phyloP scores from a whole-genome alignment of 768 basidiomycete species.

The Serendipita sp. region DNA sequence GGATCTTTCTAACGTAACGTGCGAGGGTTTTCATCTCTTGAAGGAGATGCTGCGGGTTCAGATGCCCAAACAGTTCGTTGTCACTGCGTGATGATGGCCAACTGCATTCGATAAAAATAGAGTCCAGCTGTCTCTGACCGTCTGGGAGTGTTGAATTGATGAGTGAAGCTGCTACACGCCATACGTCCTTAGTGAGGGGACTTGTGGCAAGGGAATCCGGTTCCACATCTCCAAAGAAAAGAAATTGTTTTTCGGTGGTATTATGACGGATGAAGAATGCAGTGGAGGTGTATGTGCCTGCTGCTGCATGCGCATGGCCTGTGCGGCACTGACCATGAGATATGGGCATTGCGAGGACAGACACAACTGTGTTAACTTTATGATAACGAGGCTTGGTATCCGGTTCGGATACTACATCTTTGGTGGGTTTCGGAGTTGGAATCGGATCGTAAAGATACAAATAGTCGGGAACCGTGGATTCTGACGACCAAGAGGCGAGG shows the following conservation, averaged over 20 bases:
- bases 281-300: constrained; percentile 47
- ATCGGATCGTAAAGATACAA: constrained; percentile 52
- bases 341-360: constrained; percentile 50
- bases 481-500: constrained; percentile 57
- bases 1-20: constrained; percentile 32
- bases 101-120: constrained; percentile 94
- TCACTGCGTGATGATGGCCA: constrained; percentile 58
- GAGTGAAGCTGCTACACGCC: constrained; percentile 66
- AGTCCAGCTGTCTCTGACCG: constrained; percentile 37
- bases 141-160: constrained; percentile 22
- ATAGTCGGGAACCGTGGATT: constrained; percentile 30
- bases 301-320: constrained; percentile 19
- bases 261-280: constrained; percentile 71
- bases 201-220: constrained; percentile 54
- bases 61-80: constrained; percentile 65
- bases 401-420: constrained; percentile 24
- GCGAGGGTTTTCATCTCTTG: constrained; percentile 61
- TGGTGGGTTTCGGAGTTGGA: not conserved
- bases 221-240: constrained; percentile 93
- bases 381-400: constrained; percentile 36
- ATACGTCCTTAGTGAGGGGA: constrained; percentile 53
- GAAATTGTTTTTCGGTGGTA: constrained; percentile 39
- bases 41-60: constrained; percentile 63
- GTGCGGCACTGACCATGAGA: constrained; percentile 48
- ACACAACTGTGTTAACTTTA: constrained; percentile 35